Evolutionary conservation across 2,329 filamentous ascomycete genomes (phyloP), one percentile per base, ranked within the genome.

Genomic region (Lachnellula cervina): DNA sequence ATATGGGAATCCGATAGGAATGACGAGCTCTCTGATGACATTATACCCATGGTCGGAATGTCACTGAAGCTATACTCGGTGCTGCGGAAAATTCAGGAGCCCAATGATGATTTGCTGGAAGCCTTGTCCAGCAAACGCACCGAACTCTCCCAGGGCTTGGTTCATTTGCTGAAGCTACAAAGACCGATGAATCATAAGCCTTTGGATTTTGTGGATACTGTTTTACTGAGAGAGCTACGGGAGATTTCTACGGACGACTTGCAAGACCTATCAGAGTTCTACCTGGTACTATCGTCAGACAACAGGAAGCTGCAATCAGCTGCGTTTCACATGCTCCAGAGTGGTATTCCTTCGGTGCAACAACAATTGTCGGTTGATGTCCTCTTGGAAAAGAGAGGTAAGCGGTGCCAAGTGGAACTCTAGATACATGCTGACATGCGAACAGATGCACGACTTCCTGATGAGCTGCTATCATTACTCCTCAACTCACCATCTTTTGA

Each of bases 71-170:
- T 97, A 0, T 83, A 87, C 57, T 77, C 77, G 16, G 76, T 77
- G 0, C 69, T 97, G 2, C 80, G 84, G 59, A 76, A 75, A 2
- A 71, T 93, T 0, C 77, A 83, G 17, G 87, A 92, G 17, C 79
- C 86, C 2, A 97, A 96, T 60, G 93, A 97, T 60, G 93, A 97
- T 68, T 78, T 97, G 0, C 74, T 84, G 14, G 92, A 97, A 65
- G 83, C 84, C 0, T 80, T 93, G 66, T 80, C 80, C 51, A 80
- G 85, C 13, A 78, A 80, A 9, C 76, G 81, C n/a, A 71, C 78
- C 17, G 70, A 72, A 0, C 80, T 87, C 38, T 81, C 81, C 1
- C 69, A 74, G 4, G 81, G 80, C 0, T 68, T 94, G 3, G 71
- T 92, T 16, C 74, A 78, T 8, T 74, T 92, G 0, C 79, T 95